phyloP scores from a whole-genome alignment of 768 basidiomycete genomes.

The Gyrodon lividus region DNA sequence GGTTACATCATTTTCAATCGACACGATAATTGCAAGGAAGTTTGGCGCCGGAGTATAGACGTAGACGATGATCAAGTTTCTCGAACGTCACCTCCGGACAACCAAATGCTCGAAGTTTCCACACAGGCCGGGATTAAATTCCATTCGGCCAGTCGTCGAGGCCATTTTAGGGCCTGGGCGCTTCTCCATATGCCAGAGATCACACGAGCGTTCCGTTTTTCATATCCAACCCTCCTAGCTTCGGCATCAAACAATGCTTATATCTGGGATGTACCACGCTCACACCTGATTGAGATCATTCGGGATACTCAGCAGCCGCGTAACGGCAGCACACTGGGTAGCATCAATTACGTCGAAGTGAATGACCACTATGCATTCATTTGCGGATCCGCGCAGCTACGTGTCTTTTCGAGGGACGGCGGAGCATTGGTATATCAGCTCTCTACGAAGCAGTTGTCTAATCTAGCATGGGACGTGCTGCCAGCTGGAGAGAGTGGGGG shows the following conservation, averaged over 20 bases:
- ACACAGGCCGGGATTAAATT: conserved; percentile 17
- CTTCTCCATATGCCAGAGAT: conserved; percentile 47
- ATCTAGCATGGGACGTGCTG: conserved; percentile 36
- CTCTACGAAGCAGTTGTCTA: conserved; percentile 34
- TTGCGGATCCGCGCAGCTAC: conserved; percentile 47
- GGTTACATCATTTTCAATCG: conserved; percentile 76
- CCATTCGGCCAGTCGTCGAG: conserved; percentile 27
- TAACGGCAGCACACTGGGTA: conserved; percentile 28
- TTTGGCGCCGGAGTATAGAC: conserved; percentile 56
- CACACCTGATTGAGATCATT: conserved; percentile 43
- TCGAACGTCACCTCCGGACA: conserved; percentile 34
- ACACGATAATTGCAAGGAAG: conserved; percentile 54
- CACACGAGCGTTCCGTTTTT: conserved; percentile 59
- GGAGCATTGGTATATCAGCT: conserved; percentile 46
- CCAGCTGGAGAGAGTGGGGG: conserved; percentile 7
- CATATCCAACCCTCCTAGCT: conserved; percentile 63
- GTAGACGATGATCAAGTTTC: conserved; percentile 24
- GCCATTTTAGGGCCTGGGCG: conserved; percentile 65
- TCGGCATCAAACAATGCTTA: conserved; percentile 45
- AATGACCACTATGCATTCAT: conserved; percentile 57
- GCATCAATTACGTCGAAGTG: conserved; percentile 67
- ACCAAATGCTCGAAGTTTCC: conserved; percentile 25
- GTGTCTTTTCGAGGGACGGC: conserved; percentile 52
- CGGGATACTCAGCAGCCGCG: conserved; percentile 19
- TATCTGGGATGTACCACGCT: conserved; percentile 62